These are phyloP conservation scores for Fusarium chaquense DNA, from an alignment of 2,329 filamentous ascomycete genomes.

Conservation along the genomic window DNA sequence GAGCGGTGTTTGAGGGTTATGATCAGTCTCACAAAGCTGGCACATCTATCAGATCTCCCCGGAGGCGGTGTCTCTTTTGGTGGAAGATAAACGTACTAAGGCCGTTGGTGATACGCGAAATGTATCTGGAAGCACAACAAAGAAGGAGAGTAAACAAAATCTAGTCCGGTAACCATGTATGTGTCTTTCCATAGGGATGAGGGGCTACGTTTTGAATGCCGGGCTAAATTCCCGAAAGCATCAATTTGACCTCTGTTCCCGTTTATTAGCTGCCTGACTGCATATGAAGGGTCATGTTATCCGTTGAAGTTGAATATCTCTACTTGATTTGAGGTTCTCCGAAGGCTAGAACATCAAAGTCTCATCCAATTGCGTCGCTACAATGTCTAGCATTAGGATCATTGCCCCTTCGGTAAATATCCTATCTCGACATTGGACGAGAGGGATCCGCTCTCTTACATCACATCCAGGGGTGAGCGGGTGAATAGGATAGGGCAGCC, in stretches of 20 bases:
- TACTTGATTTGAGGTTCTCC: constrained; percentile 9
- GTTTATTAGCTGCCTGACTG: not conserved
- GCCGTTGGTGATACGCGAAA: constrained; percentile 17
- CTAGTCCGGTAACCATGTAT: not conserved
- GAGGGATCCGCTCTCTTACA: constrained; percentile 35
- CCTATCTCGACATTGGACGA: constrained; percentile 31
- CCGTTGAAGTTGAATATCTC: constrained; percentile 3
- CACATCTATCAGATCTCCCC: not conserved
- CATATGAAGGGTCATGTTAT: not conserved
- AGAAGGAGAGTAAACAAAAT: constrained; percentile 5
- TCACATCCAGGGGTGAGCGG: constrained; percentile 28
- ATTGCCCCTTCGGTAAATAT: constrained; percentile 36
- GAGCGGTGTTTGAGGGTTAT: not conserved
- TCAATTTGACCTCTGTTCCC: not conserved
- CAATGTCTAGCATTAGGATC: constrained; percentile 26
- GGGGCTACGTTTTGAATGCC: constrained; percentile 5
- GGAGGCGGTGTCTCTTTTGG: not conserved
- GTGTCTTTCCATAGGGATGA: constrained; percentile 17
- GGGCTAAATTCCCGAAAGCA: constrained; percentile 33
- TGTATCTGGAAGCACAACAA: constrained; percentile 21
- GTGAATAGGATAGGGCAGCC: constrained; percentile 8
- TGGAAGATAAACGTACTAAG: not conserved
- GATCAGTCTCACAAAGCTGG: not conserved
- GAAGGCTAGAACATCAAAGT: not conserved
- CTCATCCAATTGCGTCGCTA: constrained; percentile 21